Evolutionary conservation across 805 yeast species (phyloP), one percentile per base, ranked within the genome.

Genomic region (Cyberlindnera saturnus): DNA sequence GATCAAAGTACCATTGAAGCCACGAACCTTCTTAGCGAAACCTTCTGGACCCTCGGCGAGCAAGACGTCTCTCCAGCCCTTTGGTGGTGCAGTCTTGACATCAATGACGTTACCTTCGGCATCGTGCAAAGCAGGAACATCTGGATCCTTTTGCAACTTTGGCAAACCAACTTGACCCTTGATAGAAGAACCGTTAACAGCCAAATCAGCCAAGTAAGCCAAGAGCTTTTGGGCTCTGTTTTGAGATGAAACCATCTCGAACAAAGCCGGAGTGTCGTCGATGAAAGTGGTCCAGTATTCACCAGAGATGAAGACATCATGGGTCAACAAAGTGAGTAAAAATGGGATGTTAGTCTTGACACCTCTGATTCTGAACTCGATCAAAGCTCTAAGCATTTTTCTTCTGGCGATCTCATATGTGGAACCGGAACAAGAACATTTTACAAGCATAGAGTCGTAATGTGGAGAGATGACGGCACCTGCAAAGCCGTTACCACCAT

Each of bases 321-420:
- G 82, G 48, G 97, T 93, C 61, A 93, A 75, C 50, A 93, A 67
- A 14, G 98, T 93, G 59, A 93, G 74, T 67, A 93, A 71, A 75
- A 93, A 93, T 29, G 99, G 98, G 55, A 93, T 95, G 70, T 93
- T 93, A 45, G 99, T 93, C 75, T 93, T 93, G 58, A 93, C 99
- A 65, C 99, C 99, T 74, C 99, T 84, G 60, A 93, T 88, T 76
- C 99, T 84, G 71, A 93, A 93, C 71, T 93, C 99, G 55, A 93
- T 87, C 63, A 93, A 76, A 14, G 99, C 85, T 64, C 99, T 80
- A 61, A 93, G 76, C 98, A 93, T 95, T 76, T 93, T 93, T 68
- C 99, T 79, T 66, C 99, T 81, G 40, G 96, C 87, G 58, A 93
- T 91, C 72, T 93, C 99, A 63, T 81, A 93, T 42, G 96, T 91